Conservation (phyloP, 495 filamentous ascomycete species). For the Neurospora sp. region DNA sequence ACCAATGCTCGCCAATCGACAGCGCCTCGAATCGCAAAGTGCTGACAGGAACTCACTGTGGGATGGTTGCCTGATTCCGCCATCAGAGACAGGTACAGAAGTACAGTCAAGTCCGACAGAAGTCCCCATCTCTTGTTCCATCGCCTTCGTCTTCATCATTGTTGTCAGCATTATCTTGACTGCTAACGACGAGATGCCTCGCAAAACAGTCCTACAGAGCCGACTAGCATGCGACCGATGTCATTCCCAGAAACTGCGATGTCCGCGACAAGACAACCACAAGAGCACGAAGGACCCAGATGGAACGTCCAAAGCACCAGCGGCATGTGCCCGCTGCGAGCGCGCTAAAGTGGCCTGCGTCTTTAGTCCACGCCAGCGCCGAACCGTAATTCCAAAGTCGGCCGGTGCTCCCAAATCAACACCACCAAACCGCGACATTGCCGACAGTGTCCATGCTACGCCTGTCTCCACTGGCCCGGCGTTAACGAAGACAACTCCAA, state of each 20-base stretch:
- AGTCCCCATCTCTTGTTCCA: background rate
- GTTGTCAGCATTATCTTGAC: background rate
- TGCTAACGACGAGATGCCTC: too few relatives aligned
- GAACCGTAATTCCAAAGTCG: background rate
- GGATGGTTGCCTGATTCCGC: background rate
- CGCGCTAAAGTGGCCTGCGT: constrained; percentile 5
- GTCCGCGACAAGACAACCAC: background rate
- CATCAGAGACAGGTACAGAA: background rate
- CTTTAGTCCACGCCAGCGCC: constrained; percentile 6
- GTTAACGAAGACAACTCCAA: background rate
- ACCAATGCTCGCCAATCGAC: background rate
- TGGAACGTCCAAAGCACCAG: background rate
- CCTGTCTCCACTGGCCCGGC: background rate
- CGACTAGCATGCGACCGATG: constrained; percentile 8
- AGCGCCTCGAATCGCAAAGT: background rate
- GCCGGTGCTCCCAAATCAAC: background rate
- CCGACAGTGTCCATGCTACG: background rate
- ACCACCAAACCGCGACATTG: background rate
- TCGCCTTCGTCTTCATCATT: background rate
- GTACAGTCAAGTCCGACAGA: background rate
- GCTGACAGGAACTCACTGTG: background rate
- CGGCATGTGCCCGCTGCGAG: constrained; percentile 1
- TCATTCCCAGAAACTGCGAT: constrained; percentile 5
- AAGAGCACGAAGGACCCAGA: background rate
- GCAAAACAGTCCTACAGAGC: background rate